Evolutionary conservation across 495 filamentous ascomycete species (phyloP).

Genomic region (Hypoxylon fuscum): DNA sequence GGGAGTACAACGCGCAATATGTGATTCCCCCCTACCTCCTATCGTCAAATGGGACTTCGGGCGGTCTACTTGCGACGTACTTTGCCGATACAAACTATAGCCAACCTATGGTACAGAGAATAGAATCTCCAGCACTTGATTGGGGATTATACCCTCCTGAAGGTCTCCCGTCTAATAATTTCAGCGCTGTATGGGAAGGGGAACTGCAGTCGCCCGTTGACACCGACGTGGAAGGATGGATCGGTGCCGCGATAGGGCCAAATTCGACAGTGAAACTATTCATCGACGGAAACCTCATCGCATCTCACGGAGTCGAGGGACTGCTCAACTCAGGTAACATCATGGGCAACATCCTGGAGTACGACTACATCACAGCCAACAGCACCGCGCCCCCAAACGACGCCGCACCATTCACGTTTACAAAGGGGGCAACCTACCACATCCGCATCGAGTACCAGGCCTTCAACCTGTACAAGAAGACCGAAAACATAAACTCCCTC

Average conservation of each 20-base stretch:
- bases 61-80: slow-evolving; percentile 52
- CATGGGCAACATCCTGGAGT: slow-evolving; percentile 45
- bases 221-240: slow-evolving; percentile 47
- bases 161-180: slow-evolving; percentile 54
- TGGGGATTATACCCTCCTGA: slow-evolving; percentile 55
- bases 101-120: slow-evolving; percentile 37
- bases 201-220: slow-evolving; percentile 49
- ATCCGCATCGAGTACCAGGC: slow-evolving; percentile 57
- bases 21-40: slow-evolving; percentile 53
- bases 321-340: slow-evolving; percentile 39
- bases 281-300: slow-evolving; percentile 43
- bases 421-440: slow-evolving; percentile 43
- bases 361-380: slow-evolving; percentile 38
- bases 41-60: slow-evolving; percentile 43
- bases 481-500: slow-evolving; percentile 51
- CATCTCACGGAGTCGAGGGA: slow-evolving; percentile 24
- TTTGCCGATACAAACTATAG: slow-evolving; percentile 51
- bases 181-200: slow-evolving; percentile 55
- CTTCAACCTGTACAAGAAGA: slow-evolving; percentile 53
- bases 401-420: slow-evolving; percentile 49
- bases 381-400: slow-evolving; percentile 47
- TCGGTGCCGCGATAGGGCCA: slow-evolving; percentile 48
- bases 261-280: slow-evolving; percentile 51
- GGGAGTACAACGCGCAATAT: slow-evolving; percentile 54
- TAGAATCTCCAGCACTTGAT: slow-evolving; percentile 51